A percentile compares a stretch with the other conserved stretches of the same genome.
phyloP scores from a whole-genome alignment of 768 basidiomycete species.

The Serendipita sp. region DNA sequence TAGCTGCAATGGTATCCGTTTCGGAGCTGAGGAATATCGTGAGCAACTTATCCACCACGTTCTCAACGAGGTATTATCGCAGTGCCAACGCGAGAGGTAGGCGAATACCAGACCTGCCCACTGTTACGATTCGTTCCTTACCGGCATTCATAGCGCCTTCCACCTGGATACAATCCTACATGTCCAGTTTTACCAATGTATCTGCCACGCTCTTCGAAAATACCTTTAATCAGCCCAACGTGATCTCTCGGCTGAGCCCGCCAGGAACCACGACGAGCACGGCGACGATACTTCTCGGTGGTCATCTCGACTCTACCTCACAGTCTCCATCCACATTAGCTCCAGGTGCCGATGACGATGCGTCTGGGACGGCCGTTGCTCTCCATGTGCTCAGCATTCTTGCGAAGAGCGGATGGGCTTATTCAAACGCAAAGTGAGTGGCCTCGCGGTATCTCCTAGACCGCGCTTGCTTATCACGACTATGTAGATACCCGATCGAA shows the following conservation, averaged over 20 bases:
- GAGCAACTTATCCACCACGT: constrained; percentile 2
- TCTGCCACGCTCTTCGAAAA: constrained; percentile 5
- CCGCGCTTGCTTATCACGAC: background rate
- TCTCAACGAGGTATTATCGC: constrained; percentile 8
- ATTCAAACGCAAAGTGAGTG: background rate
- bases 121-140: background rate
- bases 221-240: constrained; percentile 9
- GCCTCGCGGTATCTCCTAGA: background rate
- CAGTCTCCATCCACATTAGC: constrained; percentile 2
- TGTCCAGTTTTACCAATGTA: background rate
- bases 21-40: background rate
- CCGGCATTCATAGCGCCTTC: background rate
- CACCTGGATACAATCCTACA: constrained; percentile 3
- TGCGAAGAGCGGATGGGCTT: background rate
- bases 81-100: background rate
- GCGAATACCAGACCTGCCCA: too few species aligned
- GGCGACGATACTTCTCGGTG: background rate
- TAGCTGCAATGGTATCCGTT: constrained; percentile 1
- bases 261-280: background rate
- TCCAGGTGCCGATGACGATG: constrained; percentile 6
- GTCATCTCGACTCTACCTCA: constrained; percentile 5
- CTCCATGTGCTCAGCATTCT: constrained; percentile 7
- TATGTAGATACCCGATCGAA: constrained; percentile 6
- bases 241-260: background rate
- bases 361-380: constrained; percentile 6